A percentile compares a stretch with the other conserved stretches of the same genome.
These are phyloP conservation scores for Macrophomina phaseolina DNA, from an alignment of 2,329 filamentous ascomycete species.

Conservation along the genomic window DNA sequence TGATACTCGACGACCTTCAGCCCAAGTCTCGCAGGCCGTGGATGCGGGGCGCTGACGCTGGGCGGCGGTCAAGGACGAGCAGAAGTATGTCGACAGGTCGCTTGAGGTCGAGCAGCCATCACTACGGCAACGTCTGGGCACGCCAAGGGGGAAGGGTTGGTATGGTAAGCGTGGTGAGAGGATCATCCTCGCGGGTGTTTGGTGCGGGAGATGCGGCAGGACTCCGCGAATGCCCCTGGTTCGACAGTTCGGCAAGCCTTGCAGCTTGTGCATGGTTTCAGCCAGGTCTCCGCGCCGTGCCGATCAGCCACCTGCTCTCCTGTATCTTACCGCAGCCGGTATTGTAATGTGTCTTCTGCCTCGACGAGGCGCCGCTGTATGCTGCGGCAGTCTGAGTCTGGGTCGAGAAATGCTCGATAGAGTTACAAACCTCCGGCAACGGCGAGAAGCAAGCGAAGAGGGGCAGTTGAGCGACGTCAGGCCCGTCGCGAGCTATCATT, in stretches of 20 bases:
- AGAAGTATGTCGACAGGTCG: neutral
- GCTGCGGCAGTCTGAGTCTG: neutral
- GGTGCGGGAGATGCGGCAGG: slow-evolving; percentile 6
- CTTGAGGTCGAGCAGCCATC: neutral
- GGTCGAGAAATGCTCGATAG: neutral
- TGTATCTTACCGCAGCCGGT: slow-evolving; percentile 21
- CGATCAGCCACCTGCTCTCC: slow-evolving; percentile 17
- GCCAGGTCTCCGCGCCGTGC: slow-evolving; percentile 20
- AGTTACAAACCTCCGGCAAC: neutral
- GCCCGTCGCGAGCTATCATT: neutral
- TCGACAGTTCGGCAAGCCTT: slow-evolving; percentile 15
- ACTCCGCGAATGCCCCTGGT: slow-evolving; percentile 15
- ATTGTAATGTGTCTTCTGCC: slow-evolving; percentile 18
- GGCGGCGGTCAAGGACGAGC: neutral
- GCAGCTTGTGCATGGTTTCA: slow-evolving; percentile 22
- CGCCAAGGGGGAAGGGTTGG: neutral
- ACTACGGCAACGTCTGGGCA: neutral
- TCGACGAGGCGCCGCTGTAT: slow-evolving; percentile 2
- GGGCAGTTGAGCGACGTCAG: neutral
- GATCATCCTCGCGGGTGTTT: slow-evolving; percentile 17
- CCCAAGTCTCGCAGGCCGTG: slow-evolving; percentile 2
- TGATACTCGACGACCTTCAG: slow-evolving; percentile 9
- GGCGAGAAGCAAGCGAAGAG: neutral
- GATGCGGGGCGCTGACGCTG: neutral
- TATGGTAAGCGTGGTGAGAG: slow-evolving; percentile 12